Evolutionary conservation across 257 asterid species (phyloP), one percentile per base, ranked within the genome.

Genomic region (Solanum peruvianum): DNA sequence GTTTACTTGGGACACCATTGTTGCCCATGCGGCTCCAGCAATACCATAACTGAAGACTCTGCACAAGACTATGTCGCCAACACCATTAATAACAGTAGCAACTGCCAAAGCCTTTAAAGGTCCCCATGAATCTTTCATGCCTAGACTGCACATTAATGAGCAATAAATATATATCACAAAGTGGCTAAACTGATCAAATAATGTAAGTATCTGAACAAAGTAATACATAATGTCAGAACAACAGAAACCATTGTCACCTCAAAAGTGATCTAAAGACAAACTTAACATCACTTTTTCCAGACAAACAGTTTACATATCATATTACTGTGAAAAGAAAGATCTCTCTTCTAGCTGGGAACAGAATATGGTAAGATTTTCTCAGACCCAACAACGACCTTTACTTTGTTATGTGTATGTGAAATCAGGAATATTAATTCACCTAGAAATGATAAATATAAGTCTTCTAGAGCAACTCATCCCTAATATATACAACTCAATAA

Each of bases 11-110:
- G 99, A 95, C 75, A 89, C 96, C 98, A 95, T 93, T 87, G 99
- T 97, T 84, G 99, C 99, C 99, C 99, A 97, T 90, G 99, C 99
- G 58, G 99, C 99, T 92, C 99, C 99, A 87, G 98, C 99, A 90
- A 97, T 97, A 86, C 99, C 99, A 89, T 91, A 97, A 64, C 92
- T 93, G 76, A 95, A 89, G 91, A 89, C 90, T 94, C 96, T 92
- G 90, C 99, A 95, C 71, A 97, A 86, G 44, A 97, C 92, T 91
- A 97, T 91, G 89, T 97, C 99, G 29, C 99, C 99, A 72, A 91
- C 35, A 52, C 96, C 98, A 91, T 97, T 95, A 88, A 97, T 88
- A 73, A 86, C 94, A 92, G 93, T 95, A 88, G 98, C 99, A 80
- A 86, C 96, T 23, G 92, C 95, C 91, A 95, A 89, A 89, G 98